Percentiles rank a stretch among this genome's conserved stretches.
These are phyloP conservation scores for Euphorbia lathyris DNA, from an alignment of 345 rosid species.

Conservation along the genomic window DNA sequence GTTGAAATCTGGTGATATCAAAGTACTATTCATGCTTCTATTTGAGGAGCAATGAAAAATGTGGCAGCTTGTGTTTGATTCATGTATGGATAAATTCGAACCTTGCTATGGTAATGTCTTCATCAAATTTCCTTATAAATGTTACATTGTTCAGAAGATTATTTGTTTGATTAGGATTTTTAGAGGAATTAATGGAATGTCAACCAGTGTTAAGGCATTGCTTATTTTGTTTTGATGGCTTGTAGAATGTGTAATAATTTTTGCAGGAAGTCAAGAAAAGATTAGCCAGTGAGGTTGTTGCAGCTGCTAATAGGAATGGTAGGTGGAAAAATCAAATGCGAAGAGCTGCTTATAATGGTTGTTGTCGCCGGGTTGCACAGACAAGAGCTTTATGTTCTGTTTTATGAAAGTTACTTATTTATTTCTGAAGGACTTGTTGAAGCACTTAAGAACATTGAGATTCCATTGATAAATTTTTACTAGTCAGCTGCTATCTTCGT, in stretches of 20 bases:
- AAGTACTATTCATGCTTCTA: conserved; percentile 1
- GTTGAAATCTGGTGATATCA: conserved; percentile 19
- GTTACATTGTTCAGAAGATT: neutral
- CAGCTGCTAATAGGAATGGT: conserved; percentile 85
- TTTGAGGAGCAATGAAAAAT: conserved; percentile 7
- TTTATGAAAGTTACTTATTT: conserved; percentile 86
- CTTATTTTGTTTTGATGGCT: conserved; percentile 16
- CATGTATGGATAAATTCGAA: neutral
- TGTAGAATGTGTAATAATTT: conserved; percentile 28
- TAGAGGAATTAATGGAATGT: neutral
- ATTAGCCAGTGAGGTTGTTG: conserved; percentile 71
- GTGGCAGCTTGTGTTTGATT: conserved; percentile 8
- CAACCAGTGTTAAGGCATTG: neutral
- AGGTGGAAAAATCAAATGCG: conserved; percentile 95
- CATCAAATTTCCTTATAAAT: neutral
- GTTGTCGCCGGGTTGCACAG: conserved; percentile 91
- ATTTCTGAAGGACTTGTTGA: conserved; percentile 66
- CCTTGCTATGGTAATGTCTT: conserved; percentile 5
- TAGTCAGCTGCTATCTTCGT: neutral
- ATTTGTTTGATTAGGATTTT: neutral
- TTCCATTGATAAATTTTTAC: conserved; percentile 63
- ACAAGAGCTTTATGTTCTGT: conserved; percentile 65
- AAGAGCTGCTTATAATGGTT: conserved; percentile 90
- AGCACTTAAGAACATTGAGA: conserved; percentile 60
- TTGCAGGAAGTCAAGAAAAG: conserved; percentile 83